Evolutionary conservation across 352 stramenopile genomes (phyloP).

Genomic region (Phytophthora ohioensis): DNA sequence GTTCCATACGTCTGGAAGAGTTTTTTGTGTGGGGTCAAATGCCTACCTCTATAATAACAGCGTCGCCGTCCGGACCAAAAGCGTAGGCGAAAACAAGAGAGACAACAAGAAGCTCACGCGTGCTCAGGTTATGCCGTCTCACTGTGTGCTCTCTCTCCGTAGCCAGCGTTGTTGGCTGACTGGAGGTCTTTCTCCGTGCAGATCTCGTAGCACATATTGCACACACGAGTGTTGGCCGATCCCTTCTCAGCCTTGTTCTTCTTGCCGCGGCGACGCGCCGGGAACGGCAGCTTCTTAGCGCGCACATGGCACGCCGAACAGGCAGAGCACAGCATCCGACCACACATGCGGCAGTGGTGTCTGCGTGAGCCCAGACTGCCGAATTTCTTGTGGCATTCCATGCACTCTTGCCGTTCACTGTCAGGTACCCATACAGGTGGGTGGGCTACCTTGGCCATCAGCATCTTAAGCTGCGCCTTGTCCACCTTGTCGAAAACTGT

Average conservation of each 20-base stretch:
- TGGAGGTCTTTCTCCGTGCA: constrained; percentile 40
- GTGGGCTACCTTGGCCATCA: constrained; percentile 60
- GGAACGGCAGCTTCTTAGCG: constrained; percentile 50
- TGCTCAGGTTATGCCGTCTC: constrained; percentile 36
- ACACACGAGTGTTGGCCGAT: constrained; percentile 71
- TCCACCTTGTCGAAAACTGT: constrained; percentile 79
- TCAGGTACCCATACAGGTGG: constrained; percentile 65
- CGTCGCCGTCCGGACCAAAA: constrained; percentile 18
- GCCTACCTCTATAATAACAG: constrained; percentile 39
- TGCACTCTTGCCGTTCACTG: constrained; percentile 54
- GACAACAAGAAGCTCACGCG: constrained; percentile 18
- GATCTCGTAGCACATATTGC: constrained; percentile 78
- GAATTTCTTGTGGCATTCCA: constrained; percentile 71
- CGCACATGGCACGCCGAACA: constrained; percentile 63
- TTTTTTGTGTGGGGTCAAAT: constrained; percentile 21
- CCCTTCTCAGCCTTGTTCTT: constrained; percentile 59
- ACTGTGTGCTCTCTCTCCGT: constrained; percentile 23
- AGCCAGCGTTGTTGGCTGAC: constrained; percentile 17
- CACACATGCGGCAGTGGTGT: constrained; percentile 74
- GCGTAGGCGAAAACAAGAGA: constrained; percentile 17
- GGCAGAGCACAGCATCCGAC: constrained; percentile 56
- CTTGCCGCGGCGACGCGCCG: constrained; percentile 57
- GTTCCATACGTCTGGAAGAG: constrained; percentile 37
- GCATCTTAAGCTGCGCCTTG: constrained; percentile 45
- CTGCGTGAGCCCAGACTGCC: constrained; percentile 46